Base-by-base conservation (phyloP, 2,329 filamentous ascomycete genomes). In the Fusarium haematococcum region DNA sequence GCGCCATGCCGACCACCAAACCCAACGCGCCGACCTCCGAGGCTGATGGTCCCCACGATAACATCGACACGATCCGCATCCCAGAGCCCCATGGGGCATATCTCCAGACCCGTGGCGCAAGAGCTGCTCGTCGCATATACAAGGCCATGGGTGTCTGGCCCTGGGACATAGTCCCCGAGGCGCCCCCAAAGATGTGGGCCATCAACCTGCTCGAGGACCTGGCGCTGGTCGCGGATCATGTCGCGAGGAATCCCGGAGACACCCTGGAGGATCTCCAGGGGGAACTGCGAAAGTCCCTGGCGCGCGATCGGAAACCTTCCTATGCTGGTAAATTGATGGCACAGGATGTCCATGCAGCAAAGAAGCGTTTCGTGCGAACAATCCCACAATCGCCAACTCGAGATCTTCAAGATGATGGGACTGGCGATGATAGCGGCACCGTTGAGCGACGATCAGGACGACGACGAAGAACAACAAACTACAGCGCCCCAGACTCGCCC, bases 151-250 rank as follows among this genome's bases (percentile, higher is more conserved):
- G 76, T 50, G 77, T 79, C 37, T 79, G 77, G 77, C 77, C 77
- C 41, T 79, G 77, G 77, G 77, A 79, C 32, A 79, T 79, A 30
- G 77, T 79, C 45, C 77, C 77, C 23, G 77, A 79, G 65, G 73
- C 77, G 33, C 77, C 77, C n/a, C 77, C 77, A 1, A 79, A 79
- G 70, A 78, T 79, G 71, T 79, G 77, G 77, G 77, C 77, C 33
- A 79, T 79, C 39, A 78, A 79, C 69, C 54, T 79, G 27, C 68
- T 79, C n/a, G 77, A 79, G 69, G 78, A 79, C 16, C 74, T 79
- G 10, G 75, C 78, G 20, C 74, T 79, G 18, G 75, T 79, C 63
- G 75, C 76, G 50, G 77, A 79, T 60, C 77, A 79, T 67, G 77
- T 79, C 60, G 77, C 77, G 18, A 74, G 71, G 30, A 79, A 78